Evolutionary conservation across 2,329 filamentous ascomycete species (phyloP), one percentile per base, ranked within the genome.

Genomic region (Fusarium multiceps): DNA sequence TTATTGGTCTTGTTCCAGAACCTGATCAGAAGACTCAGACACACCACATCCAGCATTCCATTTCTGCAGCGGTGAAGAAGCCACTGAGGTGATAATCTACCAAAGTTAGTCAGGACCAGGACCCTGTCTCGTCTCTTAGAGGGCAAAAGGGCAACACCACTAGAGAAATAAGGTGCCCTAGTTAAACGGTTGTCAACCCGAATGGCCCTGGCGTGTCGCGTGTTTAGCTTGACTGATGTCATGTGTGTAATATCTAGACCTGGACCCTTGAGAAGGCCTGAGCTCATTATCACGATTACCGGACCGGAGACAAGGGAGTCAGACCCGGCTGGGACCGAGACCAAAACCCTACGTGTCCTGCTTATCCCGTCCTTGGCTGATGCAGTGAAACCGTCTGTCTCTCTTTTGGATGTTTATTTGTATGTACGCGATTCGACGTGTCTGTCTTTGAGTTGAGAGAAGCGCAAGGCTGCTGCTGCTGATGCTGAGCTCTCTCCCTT

Each of bases 51-150:
- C 14, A 45, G 20, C 30, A 34, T 47, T 50, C 43, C 32, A 49
- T 55, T 53, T 59, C 40, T 64, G 27, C 67, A 70, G 67, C 67
- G 67, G 67, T 70, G 67, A 70, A 66, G 63, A 70, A 66, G 56
- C 34, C 46, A 60, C 37, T 54, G 54, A 55, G 37, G 34, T 42
- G 34, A 42, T 21, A 51, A 41, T 28, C 45, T n/a, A 47, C 25
- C 21, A 37, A n/a, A 37, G 34, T 37, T 37, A 66, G 50, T 55
- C 59, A 63, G 21, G 42, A 30, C 45, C 32, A 27, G 37, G 55
- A 42, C 32, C 42, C 41, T 50, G 42, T 20, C 54, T 55, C 40
- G 32, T 42, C 34, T 55, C 49, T 25, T 37, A 37, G 34, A 37
- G 34, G 34, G 18, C 34, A 37, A 4, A 37, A 37, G 34, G 34